Evolutionary conservation across 176 grass and related monocot genomes (phyloP).

Genomic region (Areca catechu): DNA sequence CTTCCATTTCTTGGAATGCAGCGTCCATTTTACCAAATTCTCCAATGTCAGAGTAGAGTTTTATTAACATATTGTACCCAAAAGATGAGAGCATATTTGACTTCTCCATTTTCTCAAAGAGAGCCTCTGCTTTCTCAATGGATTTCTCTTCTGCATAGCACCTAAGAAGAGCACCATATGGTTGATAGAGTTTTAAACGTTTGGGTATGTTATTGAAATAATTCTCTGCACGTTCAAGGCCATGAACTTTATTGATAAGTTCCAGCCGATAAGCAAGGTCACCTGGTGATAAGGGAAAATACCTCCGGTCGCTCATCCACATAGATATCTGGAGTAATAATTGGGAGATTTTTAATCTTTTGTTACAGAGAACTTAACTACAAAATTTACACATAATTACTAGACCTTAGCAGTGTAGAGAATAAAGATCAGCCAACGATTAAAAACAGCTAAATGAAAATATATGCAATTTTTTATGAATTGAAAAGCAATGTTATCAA

Average conservation of each 20-base stretch:
- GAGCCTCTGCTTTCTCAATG: constrained; percentile 34
- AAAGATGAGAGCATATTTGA: constrained; percentile 16
- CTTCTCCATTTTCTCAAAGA: constrained; percentile 32
- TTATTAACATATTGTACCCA: constrained; percentile 37
- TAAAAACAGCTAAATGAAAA: too few species aligned
- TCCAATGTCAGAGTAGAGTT: constrained; percentile 23
- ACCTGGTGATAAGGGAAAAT: constrained; percentile 26
- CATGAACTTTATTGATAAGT: constrained; percentile 39
- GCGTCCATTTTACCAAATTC: constrained; percentile 28
- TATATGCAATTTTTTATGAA: too few species aligned
- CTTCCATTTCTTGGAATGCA: constrained; percentile 31
- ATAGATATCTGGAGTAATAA: constrained; percentile 34
- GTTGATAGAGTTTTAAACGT: constrained; percentile 28
- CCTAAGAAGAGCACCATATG: constrained; percentile 45
- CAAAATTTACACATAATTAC: too few species aligned
- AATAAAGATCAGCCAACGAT: too few species aligned
- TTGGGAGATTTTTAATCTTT: too few species aligned
- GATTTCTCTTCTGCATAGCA: constrained; percentile 41
- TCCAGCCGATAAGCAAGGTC: constrained; percentile 42
- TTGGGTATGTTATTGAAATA: constrained; percentile 35
- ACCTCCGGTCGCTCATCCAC: constrained; percentile 54
- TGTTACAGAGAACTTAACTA: too few species aligned
- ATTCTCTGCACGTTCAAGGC: constrained; percentile 35
- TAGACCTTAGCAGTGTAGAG: too few species aligned
- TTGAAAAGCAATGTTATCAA: too few species aligned